phyloP scores from a whole-genome alignment of 2,329 filamentous ascomycete species.

The Beauveria sp. region DNA sequence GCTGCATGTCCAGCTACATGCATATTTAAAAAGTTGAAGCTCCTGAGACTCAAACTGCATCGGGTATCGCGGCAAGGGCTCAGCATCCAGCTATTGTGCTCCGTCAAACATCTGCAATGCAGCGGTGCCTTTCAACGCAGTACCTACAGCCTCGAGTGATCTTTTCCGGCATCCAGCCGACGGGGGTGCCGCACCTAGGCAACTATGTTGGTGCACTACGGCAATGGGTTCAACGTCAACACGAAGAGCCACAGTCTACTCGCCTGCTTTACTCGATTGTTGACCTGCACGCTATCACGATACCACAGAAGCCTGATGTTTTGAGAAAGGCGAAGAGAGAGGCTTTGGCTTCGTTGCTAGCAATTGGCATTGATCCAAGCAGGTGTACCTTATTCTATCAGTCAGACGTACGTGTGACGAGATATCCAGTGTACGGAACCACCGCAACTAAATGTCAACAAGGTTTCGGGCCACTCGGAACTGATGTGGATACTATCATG shows the following conservation, averaged over 20 bases:
- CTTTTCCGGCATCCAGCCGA: conserved; percentile 97
- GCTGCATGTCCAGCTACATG: neutral
- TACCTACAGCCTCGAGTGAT: conserved; percentile 41
- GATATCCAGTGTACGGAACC: neutral
- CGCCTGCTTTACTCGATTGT: conserved; percentile 80
- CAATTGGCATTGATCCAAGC: conserved; percentile 75
- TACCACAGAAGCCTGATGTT: conserved; percentile 55
- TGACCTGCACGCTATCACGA: conserved; percentile 88
- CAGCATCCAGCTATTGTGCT: neutral
- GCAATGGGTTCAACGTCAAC: conserved; percentile 77
- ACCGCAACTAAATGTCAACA: neutral
- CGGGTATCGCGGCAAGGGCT: neutral
- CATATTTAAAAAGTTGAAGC: neutral
- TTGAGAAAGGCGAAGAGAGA: conserved; percentile 63
- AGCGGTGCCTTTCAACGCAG: conserved; percentile 2
- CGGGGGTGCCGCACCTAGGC: conserved; percentile 85
- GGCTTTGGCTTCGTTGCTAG: conserved; percentile 71
- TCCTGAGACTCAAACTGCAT: neutral
- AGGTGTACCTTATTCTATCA: conserved; percentile 77
- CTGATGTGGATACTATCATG: conserved; percentile 97
- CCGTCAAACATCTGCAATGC: conserved; percentile 4
- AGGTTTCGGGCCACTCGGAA: conserved; percentile 75
- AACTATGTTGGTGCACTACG: conserved; percentile 89
- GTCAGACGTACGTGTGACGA: conserved; percentile 50
- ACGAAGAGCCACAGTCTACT: conserved; percentile 45